Conservation (phyloP, 2,329 filamentous ascomycete genomes). For the Onygenales sp. region DNA sequence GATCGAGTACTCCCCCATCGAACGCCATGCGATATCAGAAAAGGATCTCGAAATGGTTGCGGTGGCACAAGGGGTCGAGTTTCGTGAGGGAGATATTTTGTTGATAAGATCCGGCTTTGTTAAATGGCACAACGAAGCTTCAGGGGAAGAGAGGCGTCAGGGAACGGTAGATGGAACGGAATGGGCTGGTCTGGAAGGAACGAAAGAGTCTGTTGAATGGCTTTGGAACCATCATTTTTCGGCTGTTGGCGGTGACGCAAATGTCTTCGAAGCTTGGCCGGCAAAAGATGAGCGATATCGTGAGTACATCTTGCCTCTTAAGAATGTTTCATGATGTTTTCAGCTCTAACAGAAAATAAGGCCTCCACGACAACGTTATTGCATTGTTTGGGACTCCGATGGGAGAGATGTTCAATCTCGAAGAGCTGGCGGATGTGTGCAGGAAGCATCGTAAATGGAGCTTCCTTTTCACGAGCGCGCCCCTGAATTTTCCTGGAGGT, state of each 20-base stretch:
- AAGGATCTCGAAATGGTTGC: slow-evolving; percentile 34
- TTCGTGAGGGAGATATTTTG: slow-evolving; percentile 43
- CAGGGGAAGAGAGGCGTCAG: slow-evolving; percentile 19
- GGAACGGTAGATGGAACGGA: slow-evolving; percentile 18
- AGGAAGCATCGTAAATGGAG: slow-evolving; percentile 45
- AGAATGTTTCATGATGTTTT: slow-evolving; percentile 27
- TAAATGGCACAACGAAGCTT: background rate
- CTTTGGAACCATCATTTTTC: slow-evolving; percentile 47
- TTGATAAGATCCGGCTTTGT: slow-evolving; percentile 43
- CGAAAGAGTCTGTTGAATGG: slow-evolving; percentile 21
- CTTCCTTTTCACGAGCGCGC: slow-evolving; percentile 54
- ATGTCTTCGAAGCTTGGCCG: slow-evolving; percentile 33
- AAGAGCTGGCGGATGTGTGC: slow-evolving; percentile 44
- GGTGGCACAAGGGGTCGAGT: slow-evolving; percentile 30
- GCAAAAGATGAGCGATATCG: slow-evolving; percentile 2
- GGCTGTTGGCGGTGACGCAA: slow-evolving; percentile 45
- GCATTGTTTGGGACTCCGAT: slow-evolving; percentile 46
- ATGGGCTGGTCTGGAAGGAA: slow-evolving; percentile 35
- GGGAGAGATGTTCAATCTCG: slow-evolving; percentile 49
- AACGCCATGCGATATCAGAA: slow-evolving; percentile 30
- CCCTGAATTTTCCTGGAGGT: slow-evolving; percentile 48
- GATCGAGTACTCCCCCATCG: slow-evolving; percentile 24
- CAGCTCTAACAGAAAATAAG: slow-evolving; percentile 14
- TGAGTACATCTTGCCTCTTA: slow-evolving; percentile 20
- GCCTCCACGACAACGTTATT: slow-evolving; percentile 42